Evolutionary conservation across 495 filamentous ascomycete genomes (phyloP), one percentile per base, ranked within the genome.

Genomic region (Lepraria neglecta): DNA sequence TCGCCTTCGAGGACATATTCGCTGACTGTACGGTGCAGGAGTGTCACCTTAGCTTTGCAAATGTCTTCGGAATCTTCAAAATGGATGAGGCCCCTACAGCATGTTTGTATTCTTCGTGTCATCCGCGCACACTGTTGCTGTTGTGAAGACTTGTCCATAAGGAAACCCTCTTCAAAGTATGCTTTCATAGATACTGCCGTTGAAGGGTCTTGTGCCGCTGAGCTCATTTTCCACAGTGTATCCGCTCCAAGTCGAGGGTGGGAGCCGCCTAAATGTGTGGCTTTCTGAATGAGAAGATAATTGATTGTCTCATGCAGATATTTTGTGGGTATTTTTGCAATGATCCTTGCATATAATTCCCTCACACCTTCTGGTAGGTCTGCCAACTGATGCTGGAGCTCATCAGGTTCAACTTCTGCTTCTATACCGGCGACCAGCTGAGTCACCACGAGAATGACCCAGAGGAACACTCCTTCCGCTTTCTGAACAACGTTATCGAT

Each of bases 391-490:
- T 17, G 21, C 30, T 27, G 54, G 21, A 57, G 31, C 17, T 57
- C 33, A n/a, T 19, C 11, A 30, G 0, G n/a, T 28, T 44, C 35
- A 24, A 9, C 33, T 27, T 57, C 54, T 2, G 24, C n/a, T 35
- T 57, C 54, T n/a, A 57, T 57, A 27, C 31, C 21, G n/a, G 21
- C 11, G 4, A 27, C 54, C n/a, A 57, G 54, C 38, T 57, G 54
- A 10, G 54, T 42, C 4, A 57, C 54, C n/a, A 57, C 54, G 4
- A 54, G 27, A n/a, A 28, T 54, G 2, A 54, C 51, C 51, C 51
- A 54, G 30, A 54, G 14, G 21, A 62, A 63, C n/a, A 63, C 60
- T 0, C 60, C 60, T 11, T 40, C 35, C 4, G 60, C 60, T 40
- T 63, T 63, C 11, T 30, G 17, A 0, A 51, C 43, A 11, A 63